phyloP scores from a whole-genome alignment of 2,329 filamentous ascomycete species.

The Mycosphaerella arachidis region DNA sequence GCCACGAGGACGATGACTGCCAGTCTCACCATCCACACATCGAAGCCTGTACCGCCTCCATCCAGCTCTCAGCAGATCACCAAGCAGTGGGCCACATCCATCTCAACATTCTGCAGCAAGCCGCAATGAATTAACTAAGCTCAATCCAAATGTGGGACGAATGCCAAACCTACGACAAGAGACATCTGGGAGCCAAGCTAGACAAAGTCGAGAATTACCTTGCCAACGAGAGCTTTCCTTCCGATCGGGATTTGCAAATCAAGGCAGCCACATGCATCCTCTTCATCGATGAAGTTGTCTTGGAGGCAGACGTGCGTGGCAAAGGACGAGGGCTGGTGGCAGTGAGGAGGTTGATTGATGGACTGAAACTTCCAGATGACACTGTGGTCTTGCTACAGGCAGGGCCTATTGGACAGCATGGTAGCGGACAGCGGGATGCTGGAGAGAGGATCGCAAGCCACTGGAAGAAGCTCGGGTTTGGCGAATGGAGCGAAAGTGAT shows the following conservation, averaged over 20 bases:
- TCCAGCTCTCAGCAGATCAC: neutral
- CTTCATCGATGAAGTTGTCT: constrained; percentile 12
- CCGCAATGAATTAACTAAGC: neutral
- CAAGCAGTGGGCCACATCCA: constrained; percentile 7
- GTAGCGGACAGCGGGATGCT: constrained; percentile 6
- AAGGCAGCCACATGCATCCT: constrained; percentile 7
- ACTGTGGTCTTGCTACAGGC: constrained; percentile 17
- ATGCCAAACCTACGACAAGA: constrained; percentile 13
- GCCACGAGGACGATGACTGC: neutral
- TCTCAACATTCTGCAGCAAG: constrained; percentile 8
- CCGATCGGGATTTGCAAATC: constrained; percentile 6
- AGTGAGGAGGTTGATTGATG: constrained; percentile 4
- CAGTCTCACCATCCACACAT: constrained; percentile 2
- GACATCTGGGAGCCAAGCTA: constrained; percentile 11
- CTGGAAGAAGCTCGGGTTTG: constrained; percentile 19
- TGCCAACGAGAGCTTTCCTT: constrained; percentile 15
- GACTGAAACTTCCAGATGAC: constrained; percentile 1
- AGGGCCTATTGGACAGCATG: constrained; percentile 6
- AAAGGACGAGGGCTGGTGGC: constrained; percentile 10
- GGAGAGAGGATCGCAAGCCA: constrained; percentile 17
- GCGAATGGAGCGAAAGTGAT: constrained; percentile 22
- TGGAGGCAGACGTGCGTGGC: constrained; percentile 7
- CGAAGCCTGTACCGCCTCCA: neutral
- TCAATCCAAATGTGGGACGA: constrained; percentile 15
- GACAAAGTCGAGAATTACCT: constrained; percentile 21